Percentiles rank a stretch among this genome's conserved stretches.
Evolutionary conservation across 495 filamentous ascomycete species (phyloP).

Genomic region (Daldinia childiae): DNA sequence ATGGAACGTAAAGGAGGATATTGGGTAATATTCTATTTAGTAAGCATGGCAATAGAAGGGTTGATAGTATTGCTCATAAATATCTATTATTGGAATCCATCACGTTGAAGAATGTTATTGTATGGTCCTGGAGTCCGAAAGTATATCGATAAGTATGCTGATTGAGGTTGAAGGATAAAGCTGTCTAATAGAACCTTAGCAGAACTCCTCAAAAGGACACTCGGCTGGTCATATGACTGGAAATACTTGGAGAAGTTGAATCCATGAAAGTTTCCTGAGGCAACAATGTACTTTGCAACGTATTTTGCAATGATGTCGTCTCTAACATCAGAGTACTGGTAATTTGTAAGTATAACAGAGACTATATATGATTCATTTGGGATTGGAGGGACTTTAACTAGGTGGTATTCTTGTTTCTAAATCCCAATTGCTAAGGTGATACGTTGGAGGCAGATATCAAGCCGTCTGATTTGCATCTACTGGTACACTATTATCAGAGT

Average conservation of each 20-base stretch:
- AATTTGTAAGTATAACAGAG: not conserved
- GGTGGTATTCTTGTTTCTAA: not conserved
- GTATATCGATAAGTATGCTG: not conserved
- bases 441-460: not conserved
- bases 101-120: not conserved
- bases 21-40: not conserved
- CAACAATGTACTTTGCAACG: too few species aligned
- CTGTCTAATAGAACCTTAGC: not conserved
- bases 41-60: not conserved
- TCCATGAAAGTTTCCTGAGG: too few species aligned
- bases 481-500: not conserved
- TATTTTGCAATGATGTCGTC: not conserved
- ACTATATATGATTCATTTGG: not conserved
- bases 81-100: not conserved
- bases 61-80: not conserved
- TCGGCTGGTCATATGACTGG: too few species aligned
- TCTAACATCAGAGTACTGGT: not conserved
- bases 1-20: not conserved
- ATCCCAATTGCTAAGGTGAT: not conserved
- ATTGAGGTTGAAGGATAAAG: not conserved
- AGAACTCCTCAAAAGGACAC: not conserved
- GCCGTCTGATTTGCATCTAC: not conserved
- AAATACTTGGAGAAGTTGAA: too few species aligned
- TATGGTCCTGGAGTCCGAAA: not conserved
- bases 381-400: not conserved